These are phyloP conservation scores for Talaromyces islandicus DNA, from an alignment of 2,329 filamentous ascomycete genomes.

Conservation along the genomic window DNA sequence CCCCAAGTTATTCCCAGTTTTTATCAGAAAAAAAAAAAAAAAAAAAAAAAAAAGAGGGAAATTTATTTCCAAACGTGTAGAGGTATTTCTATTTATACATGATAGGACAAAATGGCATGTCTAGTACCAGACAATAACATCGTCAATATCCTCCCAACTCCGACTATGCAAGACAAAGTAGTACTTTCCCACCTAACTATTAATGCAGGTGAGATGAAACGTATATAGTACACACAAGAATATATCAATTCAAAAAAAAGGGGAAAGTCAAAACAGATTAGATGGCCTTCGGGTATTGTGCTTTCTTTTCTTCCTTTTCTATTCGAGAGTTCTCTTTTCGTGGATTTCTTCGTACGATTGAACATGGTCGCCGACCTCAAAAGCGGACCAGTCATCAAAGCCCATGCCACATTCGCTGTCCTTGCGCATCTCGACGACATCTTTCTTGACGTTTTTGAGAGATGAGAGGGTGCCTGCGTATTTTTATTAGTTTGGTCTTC, in stretches of 20 bases:
- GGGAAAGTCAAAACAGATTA: background rate
- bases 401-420: conserved; percentile 89
- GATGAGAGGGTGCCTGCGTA: conserved; percentile 65
- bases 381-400: conserved; percentile 72
- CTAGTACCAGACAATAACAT: background rate
- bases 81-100: background rate
- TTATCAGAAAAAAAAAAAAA: background rate
- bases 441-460: conserved; percentile 88
- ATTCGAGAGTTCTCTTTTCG: conserved; percentile 56
- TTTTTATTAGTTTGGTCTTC: background rate
- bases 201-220: background rate
- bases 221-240: background rate
- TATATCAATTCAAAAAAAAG: too few species aligned
- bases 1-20: background rate
- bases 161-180: background rate
- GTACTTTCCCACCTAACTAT: background rate
- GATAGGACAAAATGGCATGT: background rate
- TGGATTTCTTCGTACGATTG: conserved; percentile 77
- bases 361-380: conserved; percentile 75
- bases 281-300: background rate
- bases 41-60: background rate
- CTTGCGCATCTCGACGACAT: conserved; percentile 82
- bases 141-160: background rate
- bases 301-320: too few species aligned
- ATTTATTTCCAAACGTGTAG: background rate